Evolutionary conservation across 352 stramenopile species (phyloP), one percentile per base, ranked within the genome.

Genomic region (Phytophthora multivora): DNA sequence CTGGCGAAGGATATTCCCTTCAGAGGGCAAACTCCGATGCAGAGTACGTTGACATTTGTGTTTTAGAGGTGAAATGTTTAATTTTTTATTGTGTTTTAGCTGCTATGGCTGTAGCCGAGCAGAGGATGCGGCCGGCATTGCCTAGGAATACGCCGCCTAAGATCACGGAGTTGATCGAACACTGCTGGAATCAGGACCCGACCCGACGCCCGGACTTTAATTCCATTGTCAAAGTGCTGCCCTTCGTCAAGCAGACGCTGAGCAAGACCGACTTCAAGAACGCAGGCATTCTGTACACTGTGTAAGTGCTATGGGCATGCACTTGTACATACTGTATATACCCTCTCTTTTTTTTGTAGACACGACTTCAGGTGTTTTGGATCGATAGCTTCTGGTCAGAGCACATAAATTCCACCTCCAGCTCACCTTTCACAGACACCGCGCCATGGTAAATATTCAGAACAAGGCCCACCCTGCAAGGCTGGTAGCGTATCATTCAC

Each of bases 151-250:
- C 80, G 15, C 73, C 76, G 40, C 41, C 74, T 39, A 83, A 83
- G 54, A 73, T 90, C 21, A 67, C 55, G 11, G 63, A 84, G 43
- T 46, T 90, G 6, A 74, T 90, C 15, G 69, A 85, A 43, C 76
- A 81, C 42, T 90, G 77, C 55, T 90, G 80, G 80, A 72, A 81
- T 54, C 76, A 87, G 39, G 77, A 86, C 46, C 74, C 80, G 19
- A 60, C 68, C 31, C 63, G 68, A 1, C 75, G 80, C 3, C 77
- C 76, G 15, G 71, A 83, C 30, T 90, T 90, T 56, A 54, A 63
- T 10, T 53, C 55, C 30, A 83, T 88, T 59, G 35, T 87, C 16
- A 70, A 85, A 41, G 71, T 79, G 31, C 59, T 89, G 35, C 79
- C 77, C 2, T 68, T 75, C 5, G 64, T 89, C 35, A 78, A 85